Conservation (phyloP, 169 alveolate species). For the Babesia ovata region DNA sequence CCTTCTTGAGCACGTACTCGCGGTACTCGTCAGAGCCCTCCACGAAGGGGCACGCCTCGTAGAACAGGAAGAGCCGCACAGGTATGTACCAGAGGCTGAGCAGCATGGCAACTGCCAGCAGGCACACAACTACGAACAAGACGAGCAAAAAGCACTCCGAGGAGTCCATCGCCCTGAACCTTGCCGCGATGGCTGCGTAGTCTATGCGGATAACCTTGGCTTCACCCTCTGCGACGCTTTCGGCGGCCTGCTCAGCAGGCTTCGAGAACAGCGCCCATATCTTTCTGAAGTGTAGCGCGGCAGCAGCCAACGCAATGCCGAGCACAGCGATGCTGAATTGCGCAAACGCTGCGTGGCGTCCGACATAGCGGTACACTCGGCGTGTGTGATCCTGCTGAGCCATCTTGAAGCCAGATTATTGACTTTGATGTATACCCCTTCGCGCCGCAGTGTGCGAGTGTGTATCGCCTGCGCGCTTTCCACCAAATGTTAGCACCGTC, state of each 20-base stretch:
- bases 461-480: not conserved
- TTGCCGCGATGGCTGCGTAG: constrained; percentile 1
- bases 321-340: constrained; percentile 30
- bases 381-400: constrained; percentile 8
- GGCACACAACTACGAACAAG: not conserved
- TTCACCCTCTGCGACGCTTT: not conserved
- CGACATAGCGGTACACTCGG: constrained; percentile 33
- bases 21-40: constrained; percentile 54
- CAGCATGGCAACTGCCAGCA: constrained; percentile 6
- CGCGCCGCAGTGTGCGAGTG: not conserved
- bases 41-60: constrained; percentile 22
- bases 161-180: not conserved
- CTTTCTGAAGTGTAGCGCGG: constrained; percentile 1
- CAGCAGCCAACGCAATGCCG: constrained; percentile 10
- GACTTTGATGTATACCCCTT: not conserved
- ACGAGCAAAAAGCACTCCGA: constrained; percentile 20
- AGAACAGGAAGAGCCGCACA: constrained; percentile 35
- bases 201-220: constrained; percentile 1
- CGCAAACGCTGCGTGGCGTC: constrained; percentile 12
- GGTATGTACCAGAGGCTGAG: constrained; percentile 27
- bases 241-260: not conserved
- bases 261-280: not conserved
- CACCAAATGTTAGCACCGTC: not conserved
- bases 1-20: constrained; percentile 21
- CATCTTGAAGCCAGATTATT: not conserved